These are phyloP conservation scores for Sinapis alba DNA, from an alignment of 441 rosid genomes.

Conservation along the genomic window DNA sequence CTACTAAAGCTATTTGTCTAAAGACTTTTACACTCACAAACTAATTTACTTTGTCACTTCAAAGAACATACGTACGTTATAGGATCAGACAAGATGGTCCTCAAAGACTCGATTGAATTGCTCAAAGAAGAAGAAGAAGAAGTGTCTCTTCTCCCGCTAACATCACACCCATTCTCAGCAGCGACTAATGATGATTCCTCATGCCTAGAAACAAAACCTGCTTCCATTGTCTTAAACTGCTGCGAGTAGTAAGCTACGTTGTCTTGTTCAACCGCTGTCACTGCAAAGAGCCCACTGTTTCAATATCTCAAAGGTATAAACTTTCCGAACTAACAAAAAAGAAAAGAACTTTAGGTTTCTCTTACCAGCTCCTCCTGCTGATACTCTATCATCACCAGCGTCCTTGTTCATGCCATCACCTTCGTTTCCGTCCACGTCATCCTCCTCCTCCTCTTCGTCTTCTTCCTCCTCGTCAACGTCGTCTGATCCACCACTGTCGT, in stretches of 20 bases:
- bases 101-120: slow-evolving; percentile 69
- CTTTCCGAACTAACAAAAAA: background rate
- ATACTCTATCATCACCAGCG: slow-evolving; percentile 23
- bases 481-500: slow-evolving; percentile 46
- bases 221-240: slow-evolving; percentile 62
- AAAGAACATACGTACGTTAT: slow-evolving; percentile 62
- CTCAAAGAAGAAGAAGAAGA: slow-evolving; percentile 44
- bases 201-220: slow-evolving; percentile 50
- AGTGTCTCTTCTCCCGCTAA: slow-evolving; percentile 76
- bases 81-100: slow-evolving; percentile 81
- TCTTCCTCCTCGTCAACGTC: slow-evolving; percentile 37
- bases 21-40: slow-evolving; percentile 5
- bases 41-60: background rate
- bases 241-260: slow-evolving; percentile 68
- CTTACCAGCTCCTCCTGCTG: slow-evolving; percentile 36
- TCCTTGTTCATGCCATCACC: slow-evolving; percentile 39
- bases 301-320: slow-evolving; percentile 23
- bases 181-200: slow-evolving; percentile 49
- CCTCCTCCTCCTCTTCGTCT: slow-evolving; percentile 47
- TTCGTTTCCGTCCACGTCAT: slow-evolving; percentile 35
- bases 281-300: slow-evolving; percentile 46
- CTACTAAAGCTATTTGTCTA: background rate
- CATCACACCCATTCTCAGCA: slow-evolving; percentile 65
- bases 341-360: background rate
- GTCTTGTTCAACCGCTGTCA: slow-evolving; percentile 58